These are phyloP conservation scores for Metschnikowia santaceciliae DNA, from an alignment of 805 yeast species.

Conservation along the genomic window DNA sequence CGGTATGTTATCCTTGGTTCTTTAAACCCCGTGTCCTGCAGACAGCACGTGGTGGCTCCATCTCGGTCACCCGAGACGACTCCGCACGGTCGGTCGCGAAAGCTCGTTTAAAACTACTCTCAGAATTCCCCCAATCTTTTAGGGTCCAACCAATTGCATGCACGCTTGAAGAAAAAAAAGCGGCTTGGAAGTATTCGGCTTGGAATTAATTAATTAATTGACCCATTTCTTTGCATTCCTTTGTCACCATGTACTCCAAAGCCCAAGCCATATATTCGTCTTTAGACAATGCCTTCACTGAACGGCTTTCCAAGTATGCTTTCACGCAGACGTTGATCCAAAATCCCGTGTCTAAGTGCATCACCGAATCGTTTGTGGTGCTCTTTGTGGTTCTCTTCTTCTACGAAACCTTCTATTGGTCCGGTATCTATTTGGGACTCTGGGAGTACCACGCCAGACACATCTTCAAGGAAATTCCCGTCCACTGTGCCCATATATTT, in stretches of 20 bases:
- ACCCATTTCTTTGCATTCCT: neutral
- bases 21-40: neutral
- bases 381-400: constrained; percentile 18
- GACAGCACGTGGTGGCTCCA: neutral
- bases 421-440: constrained; percentile 37
- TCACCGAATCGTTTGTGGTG: constrained; percentile 15
- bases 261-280: neutral
- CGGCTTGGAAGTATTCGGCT: neutral
- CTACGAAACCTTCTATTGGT: constrained; percentile 41
- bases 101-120: neutral
- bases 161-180: neutral
- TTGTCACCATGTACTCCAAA: neutral
- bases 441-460: constrained; percentile 57
- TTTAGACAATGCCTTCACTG: constrained; percentile 12
- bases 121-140: neutral
- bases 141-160: neutral
- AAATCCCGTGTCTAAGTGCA: constrained; percentile 14
- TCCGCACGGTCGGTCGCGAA: neutral
- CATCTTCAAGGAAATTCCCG: constrained; percentile 66
- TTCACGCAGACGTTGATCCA: constrained; percentile 16
- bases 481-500: constrained; percentile 73
- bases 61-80: neutral
- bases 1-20: neutral
- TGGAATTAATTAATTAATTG: neutral
- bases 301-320: constrained; percentile 6